Base-by-base conservation (phyloP, 495 filamentous ascomycete genomes). In the Penicillium diatomitis region DNA sequence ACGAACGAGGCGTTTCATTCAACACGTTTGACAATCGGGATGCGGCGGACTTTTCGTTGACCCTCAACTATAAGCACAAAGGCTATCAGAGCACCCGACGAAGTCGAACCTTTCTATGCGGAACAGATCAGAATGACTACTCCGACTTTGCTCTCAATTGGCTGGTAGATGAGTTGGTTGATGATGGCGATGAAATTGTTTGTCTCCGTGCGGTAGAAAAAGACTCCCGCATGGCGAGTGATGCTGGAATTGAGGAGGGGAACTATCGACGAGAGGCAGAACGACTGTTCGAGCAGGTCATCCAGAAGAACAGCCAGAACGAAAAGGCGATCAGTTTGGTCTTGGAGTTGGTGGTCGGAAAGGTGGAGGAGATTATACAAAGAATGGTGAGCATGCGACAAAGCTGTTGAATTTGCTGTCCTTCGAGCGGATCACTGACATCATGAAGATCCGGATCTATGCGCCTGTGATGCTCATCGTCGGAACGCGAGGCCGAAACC, bases 381-480 rank as follows among this genome's bases (percentile, higher is more conserved):
- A 82, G 86, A 60, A 86, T 96, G 82, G 90, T 95, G 68, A 46
- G 81, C 76, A 52, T 36, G 34, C 38, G 45, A 2, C 29, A 2
- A 2, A 29, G 12, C 6, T 8, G 4, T 8, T 5, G 4, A 5
- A 12, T 2, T 44, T 6, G 8, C n/a, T 32, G 31, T 12, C 9
- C 10, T 10, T 33, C 31, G 34, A 8, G 30, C 8, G 31, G 30
- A 33, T 2, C 29, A 32, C 53, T 70, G 30, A 66, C 56, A 20
- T 28, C 5, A 11, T 36, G 5, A 47, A 96, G 90, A 95, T 98
- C 58, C 83, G 86, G 53, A 85, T 96, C 43, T 92, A 97, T 63
- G 88, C 95, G 63, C 92, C 92, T 10, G 87, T 87, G 5, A 88
- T 96, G 68, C 80, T 98, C n/a, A 80, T 98, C 31, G 92, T 98